These are phyloP conservation scores for Dendrocalamus latiflorus DNA, from an alignment of 202 grass and related monocot genomes.

Conservation along the genomic window DNA sequence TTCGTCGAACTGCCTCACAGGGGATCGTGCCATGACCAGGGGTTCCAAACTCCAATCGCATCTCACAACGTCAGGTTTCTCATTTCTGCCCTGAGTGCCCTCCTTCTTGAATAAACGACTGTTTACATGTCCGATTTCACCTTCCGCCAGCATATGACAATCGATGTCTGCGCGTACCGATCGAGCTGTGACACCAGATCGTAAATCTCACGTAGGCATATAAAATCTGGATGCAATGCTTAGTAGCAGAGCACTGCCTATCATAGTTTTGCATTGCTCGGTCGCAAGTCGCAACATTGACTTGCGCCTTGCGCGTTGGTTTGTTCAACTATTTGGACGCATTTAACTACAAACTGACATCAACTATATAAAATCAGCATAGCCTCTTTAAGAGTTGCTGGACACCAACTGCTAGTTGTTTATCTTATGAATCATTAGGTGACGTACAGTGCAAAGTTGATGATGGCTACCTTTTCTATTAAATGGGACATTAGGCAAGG, in stretches of 20 bases:
- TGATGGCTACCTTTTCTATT: neutral
- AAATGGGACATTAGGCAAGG: neutral
- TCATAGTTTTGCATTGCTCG: neutral
- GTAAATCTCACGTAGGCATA: neutral
- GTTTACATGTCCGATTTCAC: neutral
- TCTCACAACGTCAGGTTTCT: neutral
- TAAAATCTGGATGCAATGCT: neutral
- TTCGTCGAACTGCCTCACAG: neutral
- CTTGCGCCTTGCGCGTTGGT: neutral
- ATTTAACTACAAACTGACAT: constrained; percentile 6
- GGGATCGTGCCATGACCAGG: neutral
- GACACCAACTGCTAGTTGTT: neutral
- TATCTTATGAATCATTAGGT: neutral
- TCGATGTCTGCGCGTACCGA: neutral
- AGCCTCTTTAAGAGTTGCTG: neutral
- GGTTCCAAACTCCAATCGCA: neutral
- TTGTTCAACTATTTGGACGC: neutral
- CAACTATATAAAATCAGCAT: neutral
- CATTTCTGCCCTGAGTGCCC: neutral
- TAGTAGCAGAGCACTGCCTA: neutral
- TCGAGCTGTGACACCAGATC: neutral
- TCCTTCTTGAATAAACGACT: neutral
- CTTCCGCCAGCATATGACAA: neutral
- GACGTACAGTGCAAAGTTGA: neutral
- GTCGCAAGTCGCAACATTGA: neutral